These are phyloP conservation scores for Ceratobasidium sp. DNA, from an alignment of 1,284 basidiomycete genomes.

Conservation along the genomic window DNA sequence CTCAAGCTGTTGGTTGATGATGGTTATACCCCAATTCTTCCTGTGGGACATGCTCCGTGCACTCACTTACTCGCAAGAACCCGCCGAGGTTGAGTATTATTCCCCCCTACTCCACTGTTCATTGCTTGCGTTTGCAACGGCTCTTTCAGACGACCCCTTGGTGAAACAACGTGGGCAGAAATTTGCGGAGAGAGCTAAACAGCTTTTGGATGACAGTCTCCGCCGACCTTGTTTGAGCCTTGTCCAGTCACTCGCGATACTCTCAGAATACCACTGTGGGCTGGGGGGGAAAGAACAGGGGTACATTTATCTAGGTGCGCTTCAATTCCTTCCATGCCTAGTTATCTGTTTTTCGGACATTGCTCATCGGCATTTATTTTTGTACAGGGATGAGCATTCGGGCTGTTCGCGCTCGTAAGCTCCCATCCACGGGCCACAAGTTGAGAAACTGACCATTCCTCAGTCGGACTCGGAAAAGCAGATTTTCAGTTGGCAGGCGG, in stretches of 20 bases:
- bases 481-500: too few relatives aligned
- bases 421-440: too few relatives aligned
- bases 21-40: constrained; percentile 15
- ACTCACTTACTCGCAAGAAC: background rate
- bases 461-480: background rate
- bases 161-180: background rate
- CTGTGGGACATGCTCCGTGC: constrained; percentile 17
- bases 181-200: constrained; percentile 1
- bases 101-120: constrained; percentile 21
- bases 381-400: constrained; percentile 7
- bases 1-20: constrained; percentile 13
- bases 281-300: background rate
- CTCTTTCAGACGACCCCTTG: constrained; percentile 6
- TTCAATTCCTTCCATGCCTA: too few relatives aligned
- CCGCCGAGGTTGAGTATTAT: background rate
- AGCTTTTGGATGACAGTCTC: background rate
- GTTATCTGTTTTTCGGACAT: too few relatives aligned
- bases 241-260: background rate
- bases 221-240: background rate
- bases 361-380: background rate
- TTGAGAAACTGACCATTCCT: background rate
- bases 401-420: constrained; percentile 4
- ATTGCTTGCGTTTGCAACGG: background rate
- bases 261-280: constrained; percentile 28
- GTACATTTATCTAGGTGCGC: constrained; percentile 25